Percentiles rank a stretch among this genome's conserved stretches.
phyloP scores from a whole-genome alignment of 352 stramenopile species.

The Globisporangium spinosum region DNA sequence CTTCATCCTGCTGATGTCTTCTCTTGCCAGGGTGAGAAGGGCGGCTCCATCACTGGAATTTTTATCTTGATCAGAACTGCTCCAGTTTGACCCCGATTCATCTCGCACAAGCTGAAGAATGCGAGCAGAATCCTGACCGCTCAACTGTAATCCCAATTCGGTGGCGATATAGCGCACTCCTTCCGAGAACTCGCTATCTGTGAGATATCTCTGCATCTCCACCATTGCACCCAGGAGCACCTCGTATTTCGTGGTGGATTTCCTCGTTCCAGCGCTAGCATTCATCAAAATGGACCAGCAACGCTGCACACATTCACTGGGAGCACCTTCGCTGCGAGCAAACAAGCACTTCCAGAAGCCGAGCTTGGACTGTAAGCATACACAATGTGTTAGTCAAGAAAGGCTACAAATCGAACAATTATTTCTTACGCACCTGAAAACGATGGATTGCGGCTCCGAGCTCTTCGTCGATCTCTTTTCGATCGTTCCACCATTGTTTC shows the following conservation, averaged over 20 bases:
- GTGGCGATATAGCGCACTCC: conserved; percentile 35
- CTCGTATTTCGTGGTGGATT: conserved; percentile 22
- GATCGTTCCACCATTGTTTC: conserved; percentile 73
- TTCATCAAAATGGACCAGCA: conserved; percentile 35
- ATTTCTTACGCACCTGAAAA: conserved; percentile 45
- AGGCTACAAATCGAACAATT: neutral
- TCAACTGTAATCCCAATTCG: conserved; percentile 25
- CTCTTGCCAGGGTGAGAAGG: conserved; percentile 22
- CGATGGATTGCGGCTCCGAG: conserved; percentile 35
- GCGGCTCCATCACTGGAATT: neutral
- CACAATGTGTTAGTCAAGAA: neutral
- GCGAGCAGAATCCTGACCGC: conserved; percentile 4
- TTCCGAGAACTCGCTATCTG: conserved; percentile 38
- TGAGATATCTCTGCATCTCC: conserved; percentile 28
- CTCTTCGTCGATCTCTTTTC: conserved; percentile 50
- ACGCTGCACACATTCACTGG: conserved; percentile 16
- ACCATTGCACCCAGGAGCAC: conserved; percentile 34
- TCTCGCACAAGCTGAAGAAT: conserved; percentile 18
- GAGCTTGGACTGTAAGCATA: conserved; percentile 29
- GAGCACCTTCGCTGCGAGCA: conserved; percentile 19
- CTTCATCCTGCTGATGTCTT: conserved; percentile 39
- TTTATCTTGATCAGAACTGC: neutral
- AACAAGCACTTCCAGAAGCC: conserved; percentile 63
- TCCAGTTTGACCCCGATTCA: neutral
- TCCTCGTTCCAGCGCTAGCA: conserved; percentile 7